Base-by-base conservation (phyloP, 306 rosid species). In the Quercus aquifolioides region DNA sequence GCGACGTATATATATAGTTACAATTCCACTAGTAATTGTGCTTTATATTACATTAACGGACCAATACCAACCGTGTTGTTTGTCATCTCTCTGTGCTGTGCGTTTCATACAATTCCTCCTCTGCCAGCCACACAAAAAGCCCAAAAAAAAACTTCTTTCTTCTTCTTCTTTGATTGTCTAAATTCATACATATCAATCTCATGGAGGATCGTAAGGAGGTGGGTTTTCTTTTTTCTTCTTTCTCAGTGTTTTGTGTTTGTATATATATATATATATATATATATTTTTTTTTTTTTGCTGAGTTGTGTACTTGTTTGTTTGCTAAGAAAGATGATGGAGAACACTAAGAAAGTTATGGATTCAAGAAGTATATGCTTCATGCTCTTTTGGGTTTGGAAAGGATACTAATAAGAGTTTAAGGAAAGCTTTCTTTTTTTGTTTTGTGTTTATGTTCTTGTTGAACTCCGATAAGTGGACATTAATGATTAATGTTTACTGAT, bases 131-230 rank as follows among this genome's bases (percentile, higher is more conserved):
- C 46, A 2, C 43, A 6, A 4, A 30, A 64, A 30, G 0, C 17
- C 18, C 23, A 23, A 25, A 15, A 15, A 63, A 19, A 26, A 38
- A 41, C n/a, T 62, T 30, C 13, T 8, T 43, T 43, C 18, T 30
- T 35, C 41, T 35, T 35, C 41, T 17, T 30, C 21, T 64, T 33
- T 31, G 41, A 26, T 17, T 64, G 23, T 11, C 20, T 10, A 64
- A 17, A 5, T 15, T 64, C 23, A 33, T 35, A 19, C 41, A 68
- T 69, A 73, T 77, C 71, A 10, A 71, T 79, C 76, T 52, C 77
- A 94, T 94, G 98, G 97, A 94, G 71, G 94, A 94, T 86, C 92
- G 88, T 38, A 94, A 94, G 86, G 97, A 94, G 96, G 98, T 92
- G 79, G 49, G 2, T 80, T 71, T 73, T 30, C 1, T 8, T 41